Percentiles rank a stretch among this genome's conserved stretches.
phyloP scores from a whole-genome alignment of 352 stramenopile species.

The Phytophthora pluvialis region DNA sequence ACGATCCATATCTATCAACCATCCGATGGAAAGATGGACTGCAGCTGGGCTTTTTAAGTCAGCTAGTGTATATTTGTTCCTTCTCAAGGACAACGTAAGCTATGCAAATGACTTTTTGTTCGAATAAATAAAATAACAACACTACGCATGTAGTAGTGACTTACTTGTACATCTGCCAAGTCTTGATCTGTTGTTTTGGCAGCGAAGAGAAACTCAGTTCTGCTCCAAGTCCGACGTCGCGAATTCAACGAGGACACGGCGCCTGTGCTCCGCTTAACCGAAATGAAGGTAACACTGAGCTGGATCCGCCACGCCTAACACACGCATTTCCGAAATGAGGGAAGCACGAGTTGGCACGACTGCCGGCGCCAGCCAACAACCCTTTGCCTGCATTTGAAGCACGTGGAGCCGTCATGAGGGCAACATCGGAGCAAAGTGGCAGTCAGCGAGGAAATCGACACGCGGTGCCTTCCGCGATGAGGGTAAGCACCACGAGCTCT shows the following conservation, averaged over 20 bases:
- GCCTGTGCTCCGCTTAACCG: slow-evolving; percentile 14
- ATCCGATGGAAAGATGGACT: slow-evolving; percentile 37
- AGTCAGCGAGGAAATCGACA: slow-evolving; percentile 5
- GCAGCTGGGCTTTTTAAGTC: slow-evolving; percentile 21
- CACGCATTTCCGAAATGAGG: slow-evolving; percentile 37
- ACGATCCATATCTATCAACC: slow-evolving; percentile 33
- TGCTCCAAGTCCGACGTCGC: neutral
- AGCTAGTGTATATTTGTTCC: slow-evolving; percentile 35
- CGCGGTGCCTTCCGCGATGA: slow-evolving; percentile 37
- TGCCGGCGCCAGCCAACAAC: neutral
- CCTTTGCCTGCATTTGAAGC: neutral
- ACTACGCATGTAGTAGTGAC: slow-evolving; percentile 7
- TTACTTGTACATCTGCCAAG: neutral
- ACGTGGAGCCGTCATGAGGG: slow-evolving; percentile 54
- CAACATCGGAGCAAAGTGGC: slow-evolving; percentile 22
- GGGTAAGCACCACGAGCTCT: slow-evolving; percentile 18
- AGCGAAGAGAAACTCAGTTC: neutral
- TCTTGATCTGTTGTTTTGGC: neutral
- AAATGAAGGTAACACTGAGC: slow-evolving; percentile 34
- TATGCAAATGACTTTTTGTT: slow-evolving; percentile 29
- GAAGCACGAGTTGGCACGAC: slow-evolving; percentile 15
- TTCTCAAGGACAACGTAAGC: slow-evolving; percentile 16
- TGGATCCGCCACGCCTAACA: neutral
- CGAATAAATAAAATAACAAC: slow-evolving; percentile 32
- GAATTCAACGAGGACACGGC: neutral